phyloP scores from a whole-genome alignment of 306 rosid genomes.

The Pueraria montana region DNA sequence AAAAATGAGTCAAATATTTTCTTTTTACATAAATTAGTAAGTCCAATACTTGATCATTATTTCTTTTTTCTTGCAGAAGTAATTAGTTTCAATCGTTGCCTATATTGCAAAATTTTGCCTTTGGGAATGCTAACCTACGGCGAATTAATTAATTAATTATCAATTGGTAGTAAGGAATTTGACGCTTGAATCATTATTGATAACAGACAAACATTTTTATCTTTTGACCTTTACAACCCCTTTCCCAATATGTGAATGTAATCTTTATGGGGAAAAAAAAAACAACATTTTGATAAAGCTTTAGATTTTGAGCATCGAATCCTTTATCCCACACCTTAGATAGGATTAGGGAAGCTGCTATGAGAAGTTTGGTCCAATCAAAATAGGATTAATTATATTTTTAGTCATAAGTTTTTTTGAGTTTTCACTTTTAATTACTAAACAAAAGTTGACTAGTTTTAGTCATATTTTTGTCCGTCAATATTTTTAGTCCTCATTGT shows the following conservation, averaged over 20 bases:
- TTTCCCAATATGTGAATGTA: no score
- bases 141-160: background rate
- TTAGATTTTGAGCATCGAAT: no score
- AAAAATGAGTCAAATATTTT: background rate
- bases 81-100: background rate
- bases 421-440: no score
- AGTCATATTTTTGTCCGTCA: no score
- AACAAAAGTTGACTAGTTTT: no score
- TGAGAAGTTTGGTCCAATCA: background rate
- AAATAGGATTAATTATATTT: no score
- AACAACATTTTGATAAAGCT: no score
- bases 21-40: background rate
- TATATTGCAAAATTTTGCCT: background rate
- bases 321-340: no score
- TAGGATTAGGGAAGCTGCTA: no score
- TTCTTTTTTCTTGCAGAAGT: background rate
- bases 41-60: constrained; percentile 4
- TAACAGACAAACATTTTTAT: background rate
- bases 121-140: background rate
- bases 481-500: no score
- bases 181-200: background rate
- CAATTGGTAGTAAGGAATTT: no score
- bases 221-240: background rate
- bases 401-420: no score
- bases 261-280: background rate